Base-by-base conservation (phyloP, 1,284 basidiomycete species). In the Naganishia albida region DNA sequence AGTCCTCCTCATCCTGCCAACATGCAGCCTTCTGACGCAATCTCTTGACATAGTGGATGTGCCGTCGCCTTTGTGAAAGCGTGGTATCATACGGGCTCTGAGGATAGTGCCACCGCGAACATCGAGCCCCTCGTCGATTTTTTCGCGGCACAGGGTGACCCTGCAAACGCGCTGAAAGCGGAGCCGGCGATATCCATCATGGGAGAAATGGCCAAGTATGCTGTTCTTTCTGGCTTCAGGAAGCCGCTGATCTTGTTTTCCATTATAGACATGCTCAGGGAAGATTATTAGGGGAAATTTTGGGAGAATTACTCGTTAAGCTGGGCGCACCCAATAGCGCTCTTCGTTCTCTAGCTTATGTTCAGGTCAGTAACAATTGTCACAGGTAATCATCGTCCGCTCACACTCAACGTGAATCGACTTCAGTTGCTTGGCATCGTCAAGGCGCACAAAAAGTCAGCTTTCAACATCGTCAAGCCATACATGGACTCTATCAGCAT, bases 401-500 rank as follows among this genome's bases (percentile, higher is more conserved):
- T 39, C 16, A 12, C 20, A 25, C 1, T 7, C 39, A 25, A 26
- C 15, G 48, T 52, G 18, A 68, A 64, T 65, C 56, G 54, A 50
- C 12, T 40, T 34, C 68, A 93, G 89, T 80, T 93, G 23, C 75
- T 85, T 7, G 81, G 70, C 20, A 71, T 88, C 44, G 83, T 85
- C 25, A 85, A 83, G 65, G 74, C 82, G 62, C 82, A 85, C 69
- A 82, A 84, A 48, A 91, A 89, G 72, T 81, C 86, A 0, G 84
- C 87, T 0, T 90, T 90, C 72, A 82, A 82, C 10, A 80, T 93
- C 40, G 74, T 91, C 10, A 83, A 84, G 2, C 89, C 90, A 0
- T 87, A 88, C 74, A 80, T 92, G 67, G 82, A 85, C 34, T 81
- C 84, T 30, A 83, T 94, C 62, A 86, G 88, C 0, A 84, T 87